phyloP scores from a whole-genome alignment of 2,329 filamentous ascomycete species.

The Apiospora kogelbergensis region DNA sequence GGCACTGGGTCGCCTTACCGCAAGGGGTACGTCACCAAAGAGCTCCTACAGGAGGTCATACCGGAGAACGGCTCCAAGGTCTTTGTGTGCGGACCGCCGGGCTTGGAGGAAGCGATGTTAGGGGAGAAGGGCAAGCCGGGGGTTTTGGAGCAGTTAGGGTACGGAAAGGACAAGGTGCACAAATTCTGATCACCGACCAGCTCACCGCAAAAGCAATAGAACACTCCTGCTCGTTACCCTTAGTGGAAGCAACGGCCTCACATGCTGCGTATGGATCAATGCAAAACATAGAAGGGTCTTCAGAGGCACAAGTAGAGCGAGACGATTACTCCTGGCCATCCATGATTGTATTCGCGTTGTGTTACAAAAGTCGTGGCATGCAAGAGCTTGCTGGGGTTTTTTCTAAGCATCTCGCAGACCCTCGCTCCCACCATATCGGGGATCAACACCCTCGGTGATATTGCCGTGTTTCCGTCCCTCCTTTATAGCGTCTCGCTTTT shows the following conservation, averaged over 20 bases:
- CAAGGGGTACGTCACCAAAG: constrained; percentile 59
- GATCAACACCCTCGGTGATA: constrained; percentile 22
- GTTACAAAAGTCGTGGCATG: background rate
- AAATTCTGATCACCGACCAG: constrained; percentile 46
- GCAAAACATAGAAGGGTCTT: background rate
- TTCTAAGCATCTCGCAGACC: background rate
- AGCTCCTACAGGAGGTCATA: constrained; percentile 52
- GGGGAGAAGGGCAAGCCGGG: constrained; percentile 46
- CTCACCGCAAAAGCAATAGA: too few relatives aligned
- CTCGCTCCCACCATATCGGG: constrained; percentile 18
- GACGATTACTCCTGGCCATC: background rate
- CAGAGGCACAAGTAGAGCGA: background rate
- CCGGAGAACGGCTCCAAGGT: constrained; percentile 50
- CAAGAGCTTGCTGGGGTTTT: background rate
- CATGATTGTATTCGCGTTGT: background rate
- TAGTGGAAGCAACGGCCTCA: background rate
- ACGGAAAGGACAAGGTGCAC: constrained; percentile 56
- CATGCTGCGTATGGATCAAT: background rate
- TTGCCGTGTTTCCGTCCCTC: constrained; percentile 25
- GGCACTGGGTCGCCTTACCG: constrained; percentile 38
- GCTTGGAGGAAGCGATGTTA: constrained; percentile 60
- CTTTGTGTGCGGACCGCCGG: constrained; percentile 68
- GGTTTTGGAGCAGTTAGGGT: constrained; percentile 57
- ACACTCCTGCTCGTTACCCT: too few relatives aligned
- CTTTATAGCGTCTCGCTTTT: constrained; percentile 22